These are phyloP conservation scores for Botrytis aclada DNA, from an alignment of 2,329 filamentous ascomycete genomes.

Conservation along the genomic window DNA sequence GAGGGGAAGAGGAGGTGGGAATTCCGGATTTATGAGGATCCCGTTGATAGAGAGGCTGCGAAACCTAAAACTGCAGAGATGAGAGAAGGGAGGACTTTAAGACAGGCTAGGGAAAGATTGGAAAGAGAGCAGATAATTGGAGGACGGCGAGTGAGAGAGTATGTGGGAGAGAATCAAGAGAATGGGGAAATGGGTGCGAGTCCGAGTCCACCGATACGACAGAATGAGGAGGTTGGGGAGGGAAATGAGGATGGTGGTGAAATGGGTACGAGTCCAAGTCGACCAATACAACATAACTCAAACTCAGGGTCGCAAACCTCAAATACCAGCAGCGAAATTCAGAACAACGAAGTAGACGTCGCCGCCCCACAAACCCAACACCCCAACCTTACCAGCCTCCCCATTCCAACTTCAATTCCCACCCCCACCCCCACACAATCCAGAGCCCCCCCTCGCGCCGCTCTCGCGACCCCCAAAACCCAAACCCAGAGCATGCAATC, in stretches of 20 bases:
- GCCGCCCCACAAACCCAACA: accelerated
- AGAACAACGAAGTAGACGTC: neutral
- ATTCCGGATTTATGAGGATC: neutral
- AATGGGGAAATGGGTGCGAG: neutral
- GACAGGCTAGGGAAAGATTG: neutral
- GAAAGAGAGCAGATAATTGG: accelerated
- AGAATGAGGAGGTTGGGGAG: neutral
- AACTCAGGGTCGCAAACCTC: no score
- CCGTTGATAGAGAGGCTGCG: neutral
- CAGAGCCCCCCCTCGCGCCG: neutral
- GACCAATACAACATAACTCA: no score
- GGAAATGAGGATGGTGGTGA: neutral
- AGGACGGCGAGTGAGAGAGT: neutral
- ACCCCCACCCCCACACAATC: neutral
- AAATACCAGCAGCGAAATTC: no score
- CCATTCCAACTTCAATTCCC: neutral
- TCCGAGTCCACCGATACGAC: neutral
- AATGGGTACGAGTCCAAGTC: no score
- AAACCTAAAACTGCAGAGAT: neutral
- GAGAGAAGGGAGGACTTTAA: neutral
- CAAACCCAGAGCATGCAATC: neutral
- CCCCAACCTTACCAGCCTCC: neutral
- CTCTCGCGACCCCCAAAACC: accelerated
- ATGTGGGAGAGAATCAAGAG: neutral
- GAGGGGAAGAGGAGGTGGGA: neutral